Evolutionary conservation across 2,329 filamentous ascomycete genomes (phyloP).

Genomic region (Fonsecaea erecta): DNA sequence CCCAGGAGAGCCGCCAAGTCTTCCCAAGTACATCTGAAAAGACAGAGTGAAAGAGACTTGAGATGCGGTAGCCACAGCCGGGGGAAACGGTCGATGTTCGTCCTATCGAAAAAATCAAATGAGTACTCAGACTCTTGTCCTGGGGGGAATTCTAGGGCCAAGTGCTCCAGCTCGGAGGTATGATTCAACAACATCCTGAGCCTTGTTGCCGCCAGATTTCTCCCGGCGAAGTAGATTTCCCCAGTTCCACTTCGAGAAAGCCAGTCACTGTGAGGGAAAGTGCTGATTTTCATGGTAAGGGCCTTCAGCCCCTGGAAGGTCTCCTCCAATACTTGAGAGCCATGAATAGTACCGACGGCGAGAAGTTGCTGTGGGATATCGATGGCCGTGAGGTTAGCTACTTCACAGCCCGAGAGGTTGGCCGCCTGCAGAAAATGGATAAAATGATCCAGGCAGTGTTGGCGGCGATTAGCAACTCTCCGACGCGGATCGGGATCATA

Average conservation of each 20-base stretch:
- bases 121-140: conserved; percentile 27
- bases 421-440: conserved; percentile 28
- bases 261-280: conserved; percentile 33
- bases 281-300: conserved; percentile 23
- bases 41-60: conserved; percentile 22
- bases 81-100: conserved; percentile 27
- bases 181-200: conserved; percentile 25
- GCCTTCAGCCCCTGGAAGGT: conserved; percentile 19
- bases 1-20: conserved; percentile 24
- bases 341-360: neutral
- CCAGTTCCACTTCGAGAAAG: conserved; percentile 20
- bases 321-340: conserved; percentile 11
- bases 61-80: conserved; percentile 27
- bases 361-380: conserved; percentile 29
- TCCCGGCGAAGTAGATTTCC: conserved; percentile 19
- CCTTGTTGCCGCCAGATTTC: conserved; percentile 17
- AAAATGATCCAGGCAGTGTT: conserved; percentile 30
- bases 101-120: conserved; percentile 30
- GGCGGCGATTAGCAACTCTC: conserved; percentile 26
- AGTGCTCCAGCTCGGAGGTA: conserved; percentile 21
- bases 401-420: conserved; percentile 8
- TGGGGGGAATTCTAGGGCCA: conserved; percentile 27
- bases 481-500: conserved; percentile 27
- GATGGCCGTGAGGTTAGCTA: conserved; percentile 20
- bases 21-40: conserved; percentile 26